Percentiles rank a stretch among this genome's conserved stretches.
Conservation (phyloP, 139 green algal genomes). For the Gonium pectorale region DNA sequence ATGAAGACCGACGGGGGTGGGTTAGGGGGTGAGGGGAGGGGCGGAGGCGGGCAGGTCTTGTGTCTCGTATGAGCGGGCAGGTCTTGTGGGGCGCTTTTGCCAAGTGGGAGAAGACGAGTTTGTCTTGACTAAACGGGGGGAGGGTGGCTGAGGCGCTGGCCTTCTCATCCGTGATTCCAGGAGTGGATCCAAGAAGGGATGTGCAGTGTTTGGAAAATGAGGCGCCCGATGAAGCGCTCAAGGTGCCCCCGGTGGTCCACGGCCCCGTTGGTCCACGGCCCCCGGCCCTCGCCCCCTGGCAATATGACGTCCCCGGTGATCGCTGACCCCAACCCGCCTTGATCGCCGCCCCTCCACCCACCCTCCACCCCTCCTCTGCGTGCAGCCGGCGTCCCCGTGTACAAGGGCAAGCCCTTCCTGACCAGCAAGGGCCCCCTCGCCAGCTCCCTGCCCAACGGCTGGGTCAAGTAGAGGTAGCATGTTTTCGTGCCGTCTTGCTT, state of each 20-base stretch:
- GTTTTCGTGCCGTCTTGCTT: too few species aligned
- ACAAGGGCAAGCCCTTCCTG: constrained; percentile 83
- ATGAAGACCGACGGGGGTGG: constrained; percentile 77
- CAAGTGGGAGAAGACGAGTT: not conserved
- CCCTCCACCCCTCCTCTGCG: not conserved
- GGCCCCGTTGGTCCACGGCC: not conserved
- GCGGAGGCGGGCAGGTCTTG: not conserved
- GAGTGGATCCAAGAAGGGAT: too few species aligned
- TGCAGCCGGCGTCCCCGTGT: constrained; percentile 47
- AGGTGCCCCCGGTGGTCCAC: not conserved
- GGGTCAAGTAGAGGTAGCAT: constrained; percentile 34
- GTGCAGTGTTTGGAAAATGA: too few species aligned
- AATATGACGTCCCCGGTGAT: not conserved
- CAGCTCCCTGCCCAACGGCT: constrained; percentile 64
- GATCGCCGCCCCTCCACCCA: not conserved
- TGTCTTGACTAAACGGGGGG: too few species aligned
- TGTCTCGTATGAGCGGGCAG: too few species aligned
- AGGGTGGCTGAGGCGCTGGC: not conserved
- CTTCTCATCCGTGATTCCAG: not conserved
- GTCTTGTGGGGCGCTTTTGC: not conserved
- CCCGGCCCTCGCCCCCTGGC: not conserved
- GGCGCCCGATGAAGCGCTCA: not conserved
- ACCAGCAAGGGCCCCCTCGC: constrained; percentile 78
- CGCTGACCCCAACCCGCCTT: not conserved
- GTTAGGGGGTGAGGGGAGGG: not conserved